phyloP scores from a whole-genome alignment of 345 rosid genomes.

The Bruguiera parviflora region DNA sequence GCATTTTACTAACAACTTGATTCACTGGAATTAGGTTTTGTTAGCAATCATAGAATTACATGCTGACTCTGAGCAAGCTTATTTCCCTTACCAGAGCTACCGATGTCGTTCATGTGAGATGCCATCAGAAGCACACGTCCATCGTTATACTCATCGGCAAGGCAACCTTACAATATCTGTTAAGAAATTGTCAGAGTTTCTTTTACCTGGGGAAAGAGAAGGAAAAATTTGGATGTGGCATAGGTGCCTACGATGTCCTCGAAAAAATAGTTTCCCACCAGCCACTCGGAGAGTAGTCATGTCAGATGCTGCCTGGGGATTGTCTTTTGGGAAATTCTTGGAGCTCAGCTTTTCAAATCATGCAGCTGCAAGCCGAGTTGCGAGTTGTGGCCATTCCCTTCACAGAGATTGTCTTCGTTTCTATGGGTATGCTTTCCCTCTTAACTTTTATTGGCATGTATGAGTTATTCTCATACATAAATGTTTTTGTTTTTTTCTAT shows the following conservation, averaged over 20 bases:
- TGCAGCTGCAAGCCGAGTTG: constrained; percentile 97
- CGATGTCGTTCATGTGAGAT: constrained; percentile 76
- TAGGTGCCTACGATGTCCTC: constrained; percentile 86
- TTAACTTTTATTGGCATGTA: not conserved
- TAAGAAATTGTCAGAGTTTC: constrained; percentile 63
- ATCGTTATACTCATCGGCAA: constrained; percentile 91
- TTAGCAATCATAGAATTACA: no score
- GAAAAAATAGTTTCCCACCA: constrained; percentile 73
- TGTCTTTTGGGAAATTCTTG: constrained; percentile 96
- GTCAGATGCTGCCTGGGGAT: constrained; percentile 99
- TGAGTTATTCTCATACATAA: not conserved
- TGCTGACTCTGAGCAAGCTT: constrained; percentile 6
- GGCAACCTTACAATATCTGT: constrained; percentile 95
- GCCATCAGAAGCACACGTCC: constrained; percentile 96
- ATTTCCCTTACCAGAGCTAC: constrained; percentile 34
- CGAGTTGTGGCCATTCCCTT: constrained; percentile 94
- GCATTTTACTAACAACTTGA: not conserved
- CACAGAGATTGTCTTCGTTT: constrained; percentile 99
- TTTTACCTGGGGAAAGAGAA: constrained; percentile 77
- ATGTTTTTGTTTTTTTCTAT: not conserved
- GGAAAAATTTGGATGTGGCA: constrained; percentile 99
- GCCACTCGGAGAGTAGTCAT: constrained; percentile 84
- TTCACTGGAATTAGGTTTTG: not conserved
- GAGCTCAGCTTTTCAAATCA: constrained; percentile 98
- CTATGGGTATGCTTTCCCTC: constrained; percentile 62